Evolutionary conservation across 2,329 filamentous ascomycete genomes (phyloP).

Genomic region (Diaporthe amygdali): DNA sequence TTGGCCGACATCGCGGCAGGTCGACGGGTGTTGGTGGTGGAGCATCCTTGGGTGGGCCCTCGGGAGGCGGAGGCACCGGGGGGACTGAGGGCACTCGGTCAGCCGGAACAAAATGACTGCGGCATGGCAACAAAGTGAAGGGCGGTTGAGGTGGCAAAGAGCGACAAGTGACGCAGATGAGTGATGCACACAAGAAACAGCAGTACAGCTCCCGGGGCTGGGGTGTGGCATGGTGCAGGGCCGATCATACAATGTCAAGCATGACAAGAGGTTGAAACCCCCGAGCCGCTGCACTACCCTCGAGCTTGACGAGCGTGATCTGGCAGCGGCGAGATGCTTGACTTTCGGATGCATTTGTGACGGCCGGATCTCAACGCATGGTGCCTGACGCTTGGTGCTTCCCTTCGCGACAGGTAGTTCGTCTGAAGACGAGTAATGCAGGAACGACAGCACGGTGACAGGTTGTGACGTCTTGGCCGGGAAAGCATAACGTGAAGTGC

Average conservation of each 20-base stretch:
- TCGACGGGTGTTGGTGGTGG: constrained; percentile 61
- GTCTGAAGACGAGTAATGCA: background rate
- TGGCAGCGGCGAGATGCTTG: background rate
- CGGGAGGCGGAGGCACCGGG: constrained; percentile 25
- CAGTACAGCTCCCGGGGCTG: background rate
- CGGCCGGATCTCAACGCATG: background rate
- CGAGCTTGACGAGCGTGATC: background rate
- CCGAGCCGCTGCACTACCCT: constrained; percentile 6
- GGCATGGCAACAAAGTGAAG: constrained; percentile 21
- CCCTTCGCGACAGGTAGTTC: background rate
- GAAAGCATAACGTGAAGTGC: background rate
- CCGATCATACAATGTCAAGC: constrained; percentile 25
- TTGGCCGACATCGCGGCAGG: constrained; percentile 51
- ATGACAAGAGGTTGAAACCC: constrained; percentile 10
- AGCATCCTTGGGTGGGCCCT: constrained; percentile 52
- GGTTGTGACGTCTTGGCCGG: constrained; percentile 1
- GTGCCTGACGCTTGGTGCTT: constrained; percentile 1
- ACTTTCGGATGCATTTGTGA: constrained; percentile 3
- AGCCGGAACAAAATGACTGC: constrained; percentile 9
- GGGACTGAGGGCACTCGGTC: constrained; percentile 16
- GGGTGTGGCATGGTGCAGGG: constrained; percentile 20
- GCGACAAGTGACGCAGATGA: constrained; percentile 22
- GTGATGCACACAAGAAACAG: constrained; percentile 15
- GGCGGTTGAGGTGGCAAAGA: constrained; percentile 8
- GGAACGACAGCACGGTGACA: background rate